These are phyloP conservation scores for Chlorella variabilis DNA, from an alignment of 163 green algal species.

Conservation along the genomic window DNA sequence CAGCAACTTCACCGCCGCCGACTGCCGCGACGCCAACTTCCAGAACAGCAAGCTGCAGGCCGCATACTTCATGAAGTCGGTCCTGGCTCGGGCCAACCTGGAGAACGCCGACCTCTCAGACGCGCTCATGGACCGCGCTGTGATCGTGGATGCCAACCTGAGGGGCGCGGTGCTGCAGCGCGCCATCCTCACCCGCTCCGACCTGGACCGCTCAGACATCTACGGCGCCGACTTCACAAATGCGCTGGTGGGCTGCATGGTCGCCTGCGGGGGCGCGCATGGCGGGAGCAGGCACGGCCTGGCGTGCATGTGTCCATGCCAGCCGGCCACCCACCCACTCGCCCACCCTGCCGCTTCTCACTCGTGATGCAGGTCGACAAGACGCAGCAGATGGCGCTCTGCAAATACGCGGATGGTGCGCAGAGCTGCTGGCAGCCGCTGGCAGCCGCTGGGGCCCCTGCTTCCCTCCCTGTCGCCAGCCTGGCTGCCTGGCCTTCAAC, in stretches of 20 bases:
- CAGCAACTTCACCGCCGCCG: conserved; percentile 90
- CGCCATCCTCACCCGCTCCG: conserved; percentile 80
- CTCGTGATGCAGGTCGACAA: no score
- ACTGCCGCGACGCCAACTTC: conserved; percentile 77
- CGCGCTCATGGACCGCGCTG: conserved; percentile 86
- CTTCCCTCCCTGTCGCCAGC: no score
- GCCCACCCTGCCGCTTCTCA: no score
- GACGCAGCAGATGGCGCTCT: conserved; percentile 74
- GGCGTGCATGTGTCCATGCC: no score
- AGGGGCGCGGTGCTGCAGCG: conserved; percentile 53
- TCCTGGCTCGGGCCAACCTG: conserved; percentile 71
- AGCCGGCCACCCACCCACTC: no score
- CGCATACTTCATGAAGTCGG: conserved; percentile 90
- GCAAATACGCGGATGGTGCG: conserved; percentile 18
- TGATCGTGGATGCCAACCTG: conserved; percentile 72
- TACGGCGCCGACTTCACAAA: conserved; percentile 74
- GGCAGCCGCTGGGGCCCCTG: not conserved
- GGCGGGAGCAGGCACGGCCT: no score
- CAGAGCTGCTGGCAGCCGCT: not conserved
- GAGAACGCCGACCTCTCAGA: conserved; percentile 87
- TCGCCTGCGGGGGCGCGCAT: no score
- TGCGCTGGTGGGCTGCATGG: conserved; percentile 62
- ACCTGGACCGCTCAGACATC: conserved; percentile 69
- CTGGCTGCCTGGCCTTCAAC: no score
- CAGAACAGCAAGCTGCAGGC: conserved; percentile 36